Evolutionary conservation across 108 stramenopile genomes (phyloP).

Genomic region (Nitzschia sp.): DNA sequence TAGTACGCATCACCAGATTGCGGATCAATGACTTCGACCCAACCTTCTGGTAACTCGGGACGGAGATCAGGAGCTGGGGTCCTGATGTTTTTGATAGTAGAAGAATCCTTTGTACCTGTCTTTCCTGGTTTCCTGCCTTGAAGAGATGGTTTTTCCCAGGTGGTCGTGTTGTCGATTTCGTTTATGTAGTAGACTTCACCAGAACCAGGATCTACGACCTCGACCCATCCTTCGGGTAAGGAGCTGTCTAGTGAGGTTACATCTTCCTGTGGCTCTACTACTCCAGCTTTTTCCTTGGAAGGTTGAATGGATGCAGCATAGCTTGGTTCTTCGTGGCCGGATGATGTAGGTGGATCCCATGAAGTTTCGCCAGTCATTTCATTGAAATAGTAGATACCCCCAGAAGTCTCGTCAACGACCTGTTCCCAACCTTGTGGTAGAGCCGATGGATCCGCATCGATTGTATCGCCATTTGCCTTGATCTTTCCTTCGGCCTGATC

Average conservation of each 20-base stretch:
- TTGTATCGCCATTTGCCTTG: not conserved
- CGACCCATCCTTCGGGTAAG: slow-evolving; percentile 65
- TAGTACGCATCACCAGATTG: slow-evolving; percentile 54
- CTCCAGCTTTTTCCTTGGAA: not conserved
- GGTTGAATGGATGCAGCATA: not conserved
- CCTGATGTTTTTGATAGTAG: not conserved
- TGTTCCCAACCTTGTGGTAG: slow-evolving; percentile 19
- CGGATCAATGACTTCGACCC: slow-evolving; percentile 61
- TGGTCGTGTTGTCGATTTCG: slow-evolving; percentile 26
- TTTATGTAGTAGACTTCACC: slow-evolving; percentile 65
- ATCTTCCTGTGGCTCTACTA: not conserved
- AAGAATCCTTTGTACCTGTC: not conserved
- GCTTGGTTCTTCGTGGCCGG: not conserved
- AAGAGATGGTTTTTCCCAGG: slow-evolving; percentile 55
- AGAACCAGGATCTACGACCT: slow-evolving; percentile 45
- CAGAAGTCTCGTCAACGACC: slow-evolving; percentile 14
- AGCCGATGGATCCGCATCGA: not conserved
- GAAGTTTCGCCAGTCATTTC: slow-evolving; percentile 27
- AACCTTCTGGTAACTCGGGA: slow-evolving; percentile 29
- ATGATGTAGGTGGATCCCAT: slow-evolving; percentile 29
- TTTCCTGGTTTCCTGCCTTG: too few species aligned
- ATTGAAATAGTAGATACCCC: slow-evolving; percentile 35
- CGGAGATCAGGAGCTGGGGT: not conserved
- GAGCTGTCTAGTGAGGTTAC: not conserved
- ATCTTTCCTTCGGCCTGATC: slow-evolving; percentile 4